Base-by-base conservation (phyloP, 176 grass and related monocot genomes). In the Juncus effusus region DNA sequence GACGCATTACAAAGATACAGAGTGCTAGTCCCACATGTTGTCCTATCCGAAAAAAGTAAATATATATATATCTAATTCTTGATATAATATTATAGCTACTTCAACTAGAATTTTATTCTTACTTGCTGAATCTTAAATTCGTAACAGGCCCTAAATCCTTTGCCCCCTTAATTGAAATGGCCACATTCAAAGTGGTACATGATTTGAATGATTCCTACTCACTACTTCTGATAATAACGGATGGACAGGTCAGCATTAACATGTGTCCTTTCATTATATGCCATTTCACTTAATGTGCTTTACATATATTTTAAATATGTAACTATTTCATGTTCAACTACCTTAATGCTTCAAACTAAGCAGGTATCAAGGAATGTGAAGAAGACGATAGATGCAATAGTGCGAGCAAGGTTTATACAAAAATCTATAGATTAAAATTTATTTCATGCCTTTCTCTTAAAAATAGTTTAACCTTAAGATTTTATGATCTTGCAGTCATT, bases 121-220 rank as follows among this genome's bases (percentile, higher is more conserved):
- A 6, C 47, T 51, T 14, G 16, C 16, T 56, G 16, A 11, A 56
- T 2, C 4, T 11, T 11, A 9, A 56, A 12, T 4, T 1, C 16
- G n/a, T 56, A 5, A 36, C n/a, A 74, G 70, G 61, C 1, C 49
- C 74, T 11, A 79, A 64, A 51, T 79, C 76, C 28, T 79, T 79
- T 42, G 76, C 76, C 35, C 76, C 76, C 13, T 62, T 79, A 41
- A 79, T 79, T 72, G 76, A 79, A 42, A 79, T 39, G 16, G 76
- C 76, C 15, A 79, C 71, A 57, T 60, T 59, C 8, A 63, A 70
- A n/a, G 76, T 79, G 4, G 76, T 70, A 54, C 54, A 16, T 45
- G 44, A 39, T 56, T 56, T 64, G 7, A 50, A n/a, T n/a, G n/a
- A 57, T 13, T 66, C 69, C 55, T 79, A 79, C 58, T 66, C 69